Percentiles rank a stretch among this genome's conserved stretches.
These are phyloP conservation scores for Neocucurbitaria cava DNA, from an alignment of 2,329 filamentous ascomycete genomes.

Conservation along the genomic window DNA sequence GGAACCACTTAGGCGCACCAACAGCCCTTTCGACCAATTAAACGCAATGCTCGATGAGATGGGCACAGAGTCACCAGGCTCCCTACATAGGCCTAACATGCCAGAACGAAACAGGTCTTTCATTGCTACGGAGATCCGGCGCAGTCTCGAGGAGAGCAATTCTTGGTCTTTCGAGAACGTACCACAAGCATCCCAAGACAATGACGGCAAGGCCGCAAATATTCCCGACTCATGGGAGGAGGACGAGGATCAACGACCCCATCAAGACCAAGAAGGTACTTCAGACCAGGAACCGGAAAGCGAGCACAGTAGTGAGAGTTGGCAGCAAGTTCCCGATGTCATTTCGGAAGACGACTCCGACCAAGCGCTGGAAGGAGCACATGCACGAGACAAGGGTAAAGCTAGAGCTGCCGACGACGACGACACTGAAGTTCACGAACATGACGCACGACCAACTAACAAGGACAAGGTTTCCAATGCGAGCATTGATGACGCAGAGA, in stretches of 20 bases:
- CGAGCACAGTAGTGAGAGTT: constrained; percentile 49
- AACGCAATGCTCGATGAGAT: constrained; percentile 1
- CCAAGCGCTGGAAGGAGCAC: constrained; percentile 33
- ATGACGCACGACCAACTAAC: constrained; percentile 2
- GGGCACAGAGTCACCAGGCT: constrained; percentile 15
- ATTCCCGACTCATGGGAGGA: constrained; percentile 38
- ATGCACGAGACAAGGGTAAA: constrained; percentile 38
- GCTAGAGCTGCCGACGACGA: constrained; percentile 22
- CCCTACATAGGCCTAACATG: constrained; percentile 53
- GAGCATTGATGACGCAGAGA: constrained; percentile 5
- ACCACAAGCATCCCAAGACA: constrained; percentile 14
- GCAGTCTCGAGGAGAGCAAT: constrained; percentile 54
- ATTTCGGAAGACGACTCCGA: constrained; percentile 34
- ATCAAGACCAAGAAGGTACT: constrained; percentile 6
- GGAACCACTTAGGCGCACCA: constrained; percentile 16
- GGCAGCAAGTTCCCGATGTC: constrained; percentile 48
- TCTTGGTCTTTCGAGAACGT: constrained; percentile 42
- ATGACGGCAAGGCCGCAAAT: constrained; percentile 1
- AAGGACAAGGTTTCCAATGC: constrained; percentile 5
- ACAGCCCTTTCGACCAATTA: constrained; percentile 16
- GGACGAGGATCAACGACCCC: constrained; percentile 13
- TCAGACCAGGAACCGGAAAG: constrained; percentile 42
- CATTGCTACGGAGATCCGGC: constrained; percentile 56
- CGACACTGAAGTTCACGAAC: neutral
- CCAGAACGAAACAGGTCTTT: constrained; percentile 54